A percentile compares a stretch with the other conserved stretches of the same genome.
These are phyloP conservation scores for Thalassiosira profunda DNA, from an alignment of 108 stramenopile species.

Conservation along the genomic window DNA sequence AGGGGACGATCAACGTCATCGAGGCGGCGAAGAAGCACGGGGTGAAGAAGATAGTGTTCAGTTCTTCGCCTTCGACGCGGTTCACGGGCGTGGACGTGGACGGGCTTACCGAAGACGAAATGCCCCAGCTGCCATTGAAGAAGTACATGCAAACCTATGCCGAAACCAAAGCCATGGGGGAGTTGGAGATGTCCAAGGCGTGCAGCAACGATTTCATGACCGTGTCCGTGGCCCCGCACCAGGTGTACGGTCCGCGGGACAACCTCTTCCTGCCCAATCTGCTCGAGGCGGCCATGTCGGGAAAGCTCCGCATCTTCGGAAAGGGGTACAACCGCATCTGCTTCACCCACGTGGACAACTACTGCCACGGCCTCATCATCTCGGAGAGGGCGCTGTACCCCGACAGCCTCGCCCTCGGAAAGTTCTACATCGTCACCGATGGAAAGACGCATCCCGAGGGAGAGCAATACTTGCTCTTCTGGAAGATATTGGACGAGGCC, in stretches of 20 bases:
- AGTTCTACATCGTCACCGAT: slow-evolving; percentile 98
- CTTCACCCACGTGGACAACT: slow-evolving; percentile 97
- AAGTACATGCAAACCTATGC: slow-evolving; percentile 92
- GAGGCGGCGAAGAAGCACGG: slow-evolving; percentile 81
- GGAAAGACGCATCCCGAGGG: slow-evolving; percentile 67
- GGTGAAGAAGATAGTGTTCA: slow-evolving; percentile 91
- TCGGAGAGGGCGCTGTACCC: slow-evolving; percentile 87
- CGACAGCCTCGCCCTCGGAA: slow-evolving; percentile 86
- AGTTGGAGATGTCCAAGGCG: slow-evolving; percentile 75
- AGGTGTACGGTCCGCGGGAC: slow-evolving; percentile 97
- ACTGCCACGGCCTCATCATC: slow-evolving; percentile 96
- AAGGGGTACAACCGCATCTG: slow-evolving; percentile 90
- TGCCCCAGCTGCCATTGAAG: slow-evolving; percentile 61
- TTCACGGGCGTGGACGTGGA: slow-evolving; percentile 95
- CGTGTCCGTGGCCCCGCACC: slow-evolving; percentile 96
- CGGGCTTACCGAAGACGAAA: slow-evolving; percentile 78
- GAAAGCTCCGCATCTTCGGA: slow-evolving; percentile 93
- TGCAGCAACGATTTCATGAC: slow-evolving; percentile 78
- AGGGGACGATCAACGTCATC: slow-evolving; percentile 88
- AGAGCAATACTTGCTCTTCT: slow-evolving; percentile 81
- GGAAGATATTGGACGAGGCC: slow-evolving; percentile 94
- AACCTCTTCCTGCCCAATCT: slow-evolving; percentile 93
- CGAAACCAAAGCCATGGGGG: slow-evolving; percentile 96
- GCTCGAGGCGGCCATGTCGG: slow-evolving; percentile 87
- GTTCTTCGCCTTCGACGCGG: slow-evolving; percentile 95